These are phyloP conservation scores for Rhodotorula sphaerocarpa DNA, from an alignment of 768 basidiomycete genomes.

Conservation along the genomic window DNA sequence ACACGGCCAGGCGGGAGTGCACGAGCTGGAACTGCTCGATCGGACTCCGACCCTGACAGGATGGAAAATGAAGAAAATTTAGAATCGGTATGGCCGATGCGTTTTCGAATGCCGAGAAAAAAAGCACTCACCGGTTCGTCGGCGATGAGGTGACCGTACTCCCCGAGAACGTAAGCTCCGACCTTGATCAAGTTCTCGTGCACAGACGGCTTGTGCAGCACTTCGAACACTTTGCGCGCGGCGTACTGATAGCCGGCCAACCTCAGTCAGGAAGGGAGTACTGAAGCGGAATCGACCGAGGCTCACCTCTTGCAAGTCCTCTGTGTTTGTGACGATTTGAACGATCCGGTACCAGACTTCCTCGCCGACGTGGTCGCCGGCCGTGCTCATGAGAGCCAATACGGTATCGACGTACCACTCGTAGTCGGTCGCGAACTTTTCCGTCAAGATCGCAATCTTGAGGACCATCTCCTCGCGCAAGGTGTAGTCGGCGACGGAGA, in stretches of 20 bases:
- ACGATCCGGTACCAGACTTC: constrained; percentile 99
- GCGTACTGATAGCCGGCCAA: constrained; percentile 63
- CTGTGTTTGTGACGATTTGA: constrained; percentile 92
- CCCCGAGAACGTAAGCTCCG: constrained; percentile 91
- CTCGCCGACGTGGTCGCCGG: constrained; percentile 97
- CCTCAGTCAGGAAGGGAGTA: not conserved
- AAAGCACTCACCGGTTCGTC: constrained; percentile 66
- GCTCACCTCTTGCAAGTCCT: constrained; percentile 74
- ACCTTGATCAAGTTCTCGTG: constrained; percentile 91
- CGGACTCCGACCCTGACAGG: constrained; percentile 56
- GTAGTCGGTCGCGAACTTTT: constrained; percentile 80
- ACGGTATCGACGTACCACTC: constrained; percentile 85
- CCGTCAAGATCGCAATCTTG: constrained; percentile 97
- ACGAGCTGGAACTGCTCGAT: constrained; percentile 85
- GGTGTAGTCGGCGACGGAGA: constrained; percentile 92
- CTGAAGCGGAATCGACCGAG: not conserved
- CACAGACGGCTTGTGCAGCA: constrained; percentile 57
- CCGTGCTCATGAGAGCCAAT: constrained; percentile 85
- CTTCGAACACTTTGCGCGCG: constrained; percentile 79
- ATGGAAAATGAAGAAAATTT: too few relatives aligned
- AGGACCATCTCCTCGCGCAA: constrained; percentile 97
- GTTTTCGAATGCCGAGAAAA: not conserved
- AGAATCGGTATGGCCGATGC: not conserved
- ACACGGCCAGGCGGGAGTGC: constrained; percentile 91
- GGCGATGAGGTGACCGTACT: constrained; percentile 95